Base-by-base conservation (phyloP, 1,139 yeast species). In the Taphrina betulina region DNA sequence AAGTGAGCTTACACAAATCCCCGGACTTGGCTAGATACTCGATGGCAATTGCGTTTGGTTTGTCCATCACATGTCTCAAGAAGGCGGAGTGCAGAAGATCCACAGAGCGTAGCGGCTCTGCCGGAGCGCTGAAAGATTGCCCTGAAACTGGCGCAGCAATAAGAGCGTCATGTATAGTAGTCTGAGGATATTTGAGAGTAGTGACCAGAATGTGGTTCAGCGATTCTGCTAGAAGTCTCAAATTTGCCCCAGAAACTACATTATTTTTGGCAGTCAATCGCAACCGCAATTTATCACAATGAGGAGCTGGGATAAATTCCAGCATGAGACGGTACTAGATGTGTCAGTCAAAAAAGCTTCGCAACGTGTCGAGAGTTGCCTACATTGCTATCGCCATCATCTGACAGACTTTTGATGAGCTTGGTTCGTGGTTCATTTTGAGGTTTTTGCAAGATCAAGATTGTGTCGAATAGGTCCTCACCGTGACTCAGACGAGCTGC, bases 381-480 rank as follows among this genome's bases (percentile, higher is more conserved):
- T 24, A 54, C 38, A 19, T 28, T 26, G 23, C 57, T 58, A 16
- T 42, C 52, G 17, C 54, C 54, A n/a, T 40, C 17, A 14, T 50
- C 54, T 5, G 36, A 14, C 20, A 50, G 29, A 8, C 19, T 22
- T n/a, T 28, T 41, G 46, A 38, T 34, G 26, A 34, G 20, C 10
- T 20, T n/a, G n/a, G 26, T 24, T 16, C 14, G 23, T 10, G 28
- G 14, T 1, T 23, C 24, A 3, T 37, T 44, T 7, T 17, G 22
- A 5, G 41, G 37, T 16, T 50, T 34, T 34, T 62, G 64, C 12
- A 62, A 33, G 17, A 62, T 57, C 17, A 62, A 28, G 33, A 60
- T 44, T 3, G 63, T 58, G 52, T 62, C 64, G 28, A 61, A 61
- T 3, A 62, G 48, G 16, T 37, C 16, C 2, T 20, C 22, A 4